phyloP scores from a whole-genome alignment of 257 asterid species.

The Lavandula angustifolia region DNA sequence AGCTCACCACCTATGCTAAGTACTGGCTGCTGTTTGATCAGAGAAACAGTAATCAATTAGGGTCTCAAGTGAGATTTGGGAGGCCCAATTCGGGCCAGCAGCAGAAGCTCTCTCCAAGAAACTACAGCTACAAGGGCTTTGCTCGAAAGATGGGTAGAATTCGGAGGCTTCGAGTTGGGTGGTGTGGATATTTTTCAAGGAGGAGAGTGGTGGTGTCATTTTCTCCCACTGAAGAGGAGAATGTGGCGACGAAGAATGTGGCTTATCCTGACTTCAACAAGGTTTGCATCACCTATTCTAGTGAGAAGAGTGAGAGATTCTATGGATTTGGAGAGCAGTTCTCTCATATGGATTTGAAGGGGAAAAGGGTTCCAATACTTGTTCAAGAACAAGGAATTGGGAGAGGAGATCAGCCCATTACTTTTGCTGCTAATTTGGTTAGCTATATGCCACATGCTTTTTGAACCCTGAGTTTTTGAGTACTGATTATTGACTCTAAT shows the following conservation, averaged over 20 bases:
- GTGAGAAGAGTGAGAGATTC: constrained; percentile 75
- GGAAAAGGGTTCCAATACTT: constrained; percentile 77
- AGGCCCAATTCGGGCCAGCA: constrained; percentile 46
- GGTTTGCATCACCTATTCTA: constrained; percentile 69
- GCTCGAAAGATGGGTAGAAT: constrained; percentile 44
- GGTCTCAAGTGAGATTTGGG: constrained; percentile 71
- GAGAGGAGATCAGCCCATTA: constrained; percentile 96
- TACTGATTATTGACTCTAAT: constrained; percentile 11
- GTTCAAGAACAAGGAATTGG: constrained; percentile 99
- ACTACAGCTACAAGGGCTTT: constrained; percentile 48
- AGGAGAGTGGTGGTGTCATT: constrained; percentile 42
- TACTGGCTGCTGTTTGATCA: constrained; percentile 83
- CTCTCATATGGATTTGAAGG: constrained; percentile 84
- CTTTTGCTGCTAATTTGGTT: constrained; percentile 92
- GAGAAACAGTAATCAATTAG: constrained; percentile 60
- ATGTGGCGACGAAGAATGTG: constrained; percentile 44
- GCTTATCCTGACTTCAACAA: constrained; percentile 52
- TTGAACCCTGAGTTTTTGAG: background rate
- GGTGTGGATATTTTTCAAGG: constrained; percentile 45
- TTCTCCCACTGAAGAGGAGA: constrained; percentile 60
- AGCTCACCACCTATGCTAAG: constrained; percentile 46
- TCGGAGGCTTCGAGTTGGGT: constrained; percentile 46
- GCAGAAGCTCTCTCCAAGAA: constrained; percentile 55
- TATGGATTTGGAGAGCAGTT: constrained; percentile 96
- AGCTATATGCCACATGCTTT: constrained; percentile 45